These are phyloP conservation scores for Pascua sp. DNA, from an alignment of 1,284 basidiomycete genomes.

Conservation along the genomic window DNA sequence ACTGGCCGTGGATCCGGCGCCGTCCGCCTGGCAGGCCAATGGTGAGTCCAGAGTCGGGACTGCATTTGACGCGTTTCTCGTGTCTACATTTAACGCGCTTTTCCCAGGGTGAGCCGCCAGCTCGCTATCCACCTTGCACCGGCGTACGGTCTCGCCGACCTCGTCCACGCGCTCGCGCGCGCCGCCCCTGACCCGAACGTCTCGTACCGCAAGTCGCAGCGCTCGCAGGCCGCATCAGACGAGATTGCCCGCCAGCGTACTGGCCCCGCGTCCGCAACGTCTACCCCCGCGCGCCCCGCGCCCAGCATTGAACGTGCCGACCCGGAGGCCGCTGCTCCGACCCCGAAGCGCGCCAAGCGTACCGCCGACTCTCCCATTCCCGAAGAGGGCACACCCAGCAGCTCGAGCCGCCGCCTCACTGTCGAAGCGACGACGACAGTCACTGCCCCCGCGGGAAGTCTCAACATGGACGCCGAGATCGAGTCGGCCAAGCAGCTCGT, in stretches of 20 bases:
- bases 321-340: slow-evolving; percentile 24
- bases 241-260: slow-evolving; percentile 24
- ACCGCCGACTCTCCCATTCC: slow-evolving; percentile 1
- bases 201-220: slow-evolving; percentile 64
- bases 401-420: slow-evolving; percentile 30
- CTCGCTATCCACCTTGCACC: slow-evolving; percentile 60
- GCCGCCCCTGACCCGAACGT: slow-evolving; percentile 73
- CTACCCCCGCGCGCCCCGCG: slow-evolving; percentile 7
- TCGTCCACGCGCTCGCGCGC: slow-evolving; percentile 59
- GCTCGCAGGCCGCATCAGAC: slow-evolving; percentile 47
- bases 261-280: background rate
- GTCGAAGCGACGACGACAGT: slow-evolving; percentile 45
- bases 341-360: slow-evolving; percentile 33
- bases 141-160: slow-evolving; percentile 57
- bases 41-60: slow-evolving; percentile 26
- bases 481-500: slow-evolving; percentile 46
- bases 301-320: slow-evolving; percentile 14
- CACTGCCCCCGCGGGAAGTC: slow-evolving; percentile 34
- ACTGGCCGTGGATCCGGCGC: slow-evolving; percentile 56
- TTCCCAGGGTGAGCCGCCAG: slow-evolving; percentile 63
- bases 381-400: background rate
- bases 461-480: slow-evolving; percentile 47
- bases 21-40: slow-evolving; percentile 79
- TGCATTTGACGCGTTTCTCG: background rate
- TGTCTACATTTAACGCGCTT: background rate